These are phyloP conservation scores for Phoma sp. DNA, from an alignment of 2,329 filamentous ascomycete genomes.

Conservation along the genomic window DNA sequence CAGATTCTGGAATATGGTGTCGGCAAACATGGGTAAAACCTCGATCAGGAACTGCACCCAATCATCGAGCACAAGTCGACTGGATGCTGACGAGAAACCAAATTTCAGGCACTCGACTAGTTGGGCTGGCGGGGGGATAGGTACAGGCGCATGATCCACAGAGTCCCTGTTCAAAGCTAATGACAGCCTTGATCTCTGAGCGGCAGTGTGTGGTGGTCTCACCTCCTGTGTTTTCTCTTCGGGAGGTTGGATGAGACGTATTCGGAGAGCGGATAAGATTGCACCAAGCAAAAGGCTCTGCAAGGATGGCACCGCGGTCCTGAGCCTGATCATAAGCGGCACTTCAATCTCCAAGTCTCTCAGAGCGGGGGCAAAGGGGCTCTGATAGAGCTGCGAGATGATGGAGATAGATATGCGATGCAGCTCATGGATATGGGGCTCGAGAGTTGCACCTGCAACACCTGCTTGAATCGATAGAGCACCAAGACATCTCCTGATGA, in stretches of 20 bases:
- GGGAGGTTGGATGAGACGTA: conserved; percentile 52
- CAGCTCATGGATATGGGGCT: conserved; percentile 66
- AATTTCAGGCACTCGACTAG: conserved; percentile 85
- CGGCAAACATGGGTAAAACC: conserved; percentile 82
- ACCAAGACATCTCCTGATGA: conserved; percentile 70
- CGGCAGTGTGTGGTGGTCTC: conserved; percentile 26
- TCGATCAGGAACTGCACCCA: conserved; percentile 89
- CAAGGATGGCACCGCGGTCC: conserved; percentile 66
- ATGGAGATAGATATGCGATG: conserved; percentile 75
- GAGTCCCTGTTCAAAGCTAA: conserved; percentile 39
- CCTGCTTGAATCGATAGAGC: conserved; percentile 61
- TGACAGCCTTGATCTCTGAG: conserved; percentile 42
- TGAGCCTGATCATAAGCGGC: conserved; percentile 72
- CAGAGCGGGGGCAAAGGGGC: conserved; percentile 66
- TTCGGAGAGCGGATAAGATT: conserved; percentile 75
- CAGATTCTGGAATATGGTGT: conserved; percentile 86
- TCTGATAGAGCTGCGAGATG: conserved; percentile 69
- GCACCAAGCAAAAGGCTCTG: conserved; percentile 82
- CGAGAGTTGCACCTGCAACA: conserved; percentile 40
- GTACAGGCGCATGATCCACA: conserved; percentile 43
- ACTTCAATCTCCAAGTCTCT: conserved; percentile 73
- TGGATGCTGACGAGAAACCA: conserved; percentile 77
- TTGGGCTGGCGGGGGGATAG: conserved; percentile 65
- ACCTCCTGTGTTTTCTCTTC: conserved; percentile 32
- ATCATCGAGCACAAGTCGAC: conserved; percentile 81